Evolutionary conservation across 371 early-diverging fungal genomes (phyloP).

Genomic region (Mortierella polycephala): DNA sequence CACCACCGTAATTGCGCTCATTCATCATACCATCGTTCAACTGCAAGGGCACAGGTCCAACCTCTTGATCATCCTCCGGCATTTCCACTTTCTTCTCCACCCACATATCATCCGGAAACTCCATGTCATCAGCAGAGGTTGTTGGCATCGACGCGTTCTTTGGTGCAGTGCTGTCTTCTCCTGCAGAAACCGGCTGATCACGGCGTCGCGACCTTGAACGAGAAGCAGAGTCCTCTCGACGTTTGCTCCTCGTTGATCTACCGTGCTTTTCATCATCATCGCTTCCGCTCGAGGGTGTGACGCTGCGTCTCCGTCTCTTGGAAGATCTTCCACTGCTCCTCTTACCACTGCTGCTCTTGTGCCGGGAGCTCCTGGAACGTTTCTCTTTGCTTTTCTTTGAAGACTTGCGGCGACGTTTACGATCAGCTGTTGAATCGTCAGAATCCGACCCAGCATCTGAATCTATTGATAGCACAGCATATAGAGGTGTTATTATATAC

Average conservation of each 20-base stretch:
- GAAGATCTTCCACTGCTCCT: slow-evolving; percentile 18
- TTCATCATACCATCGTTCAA: slow-evolving; percentile 63
- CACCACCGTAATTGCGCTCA: slow-evolving; percentile 82
- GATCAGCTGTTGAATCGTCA: slow-evolving; percentile 17
- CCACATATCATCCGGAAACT: slow-evolving; percentile 65
- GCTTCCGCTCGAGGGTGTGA: slow-evolving; percentile 13
- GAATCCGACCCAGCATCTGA: slow-evolving; percentile 19
- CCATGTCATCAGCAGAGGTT: slow-evolving; percentile 44
- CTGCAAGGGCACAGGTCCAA: slow-evolving; percentile 71
- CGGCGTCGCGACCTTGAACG: slow-evolving; percentile 1
- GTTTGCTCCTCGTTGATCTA: slow-evolving; percentile 1
- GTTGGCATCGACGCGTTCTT: not conserved
- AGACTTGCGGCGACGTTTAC: slow-evolving; percentile 28
- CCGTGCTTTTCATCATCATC: slow-evolving; percentile 17
- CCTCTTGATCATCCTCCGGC: slow-evolving; percentile 67
- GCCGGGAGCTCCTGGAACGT: slow-evolving; percentile 36
- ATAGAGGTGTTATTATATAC: not conserved
- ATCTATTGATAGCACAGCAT: slow-evolving; percentile 2
- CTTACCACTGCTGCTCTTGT: slow-evolving; percentile 31
- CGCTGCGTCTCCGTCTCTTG: slow-evolving; percentile 14
- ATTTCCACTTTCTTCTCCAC: slow-evolving; percentile 74
- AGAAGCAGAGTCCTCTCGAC: slow-evolving; percentile 6
- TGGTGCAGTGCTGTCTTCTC: not conserved
- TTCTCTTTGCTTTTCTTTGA: slow-evolving; percentile 45
- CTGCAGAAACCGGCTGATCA: slow-evolving; percentile 7